A percentile compares a stretch with the other conserved stretches of the same genome.
phyloP scores from a whole-genome alignment of 768 basidiomycete species.

The Tricholoma hemisulphureum region DNA sequence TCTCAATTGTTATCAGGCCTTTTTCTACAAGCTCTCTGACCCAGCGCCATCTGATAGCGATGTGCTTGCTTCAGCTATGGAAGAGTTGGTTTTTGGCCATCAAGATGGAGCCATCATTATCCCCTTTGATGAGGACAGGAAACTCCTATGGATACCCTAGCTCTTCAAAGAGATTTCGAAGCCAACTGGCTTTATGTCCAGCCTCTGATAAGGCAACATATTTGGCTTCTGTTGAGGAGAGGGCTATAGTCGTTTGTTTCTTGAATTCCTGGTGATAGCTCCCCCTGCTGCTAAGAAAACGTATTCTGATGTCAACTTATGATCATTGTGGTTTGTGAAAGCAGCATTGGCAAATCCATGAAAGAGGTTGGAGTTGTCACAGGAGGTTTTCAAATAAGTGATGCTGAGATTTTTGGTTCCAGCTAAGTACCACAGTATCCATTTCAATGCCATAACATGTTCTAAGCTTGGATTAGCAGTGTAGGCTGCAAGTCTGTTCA shows the following conservation, averaged over 20 bases:
- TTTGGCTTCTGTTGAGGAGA: no score
- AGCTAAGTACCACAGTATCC: neutral
- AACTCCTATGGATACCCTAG: neutral
- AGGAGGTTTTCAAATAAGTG: neutral
- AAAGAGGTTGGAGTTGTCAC: neutral
- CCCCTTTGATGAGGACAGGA: neutral
- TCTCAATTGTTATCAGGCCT: no score
- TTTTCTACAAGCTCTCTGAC: no score
- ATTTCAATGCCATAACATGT: neutral
- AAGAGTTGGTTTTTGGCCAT: neutral
- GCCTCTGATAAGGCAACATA: no score
- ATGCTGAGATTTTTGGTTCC: slow-evolving; percentile 2
- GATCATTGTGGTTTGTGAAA: slow-evolving; percentile 1
- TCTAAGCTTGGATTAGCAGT: neutral
- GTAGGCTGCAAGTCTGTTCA: slow-evolving; percentile 1
- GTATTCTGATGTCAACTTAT: slow-evolving; percentile 20
- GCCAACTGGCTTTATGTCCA: neutral
- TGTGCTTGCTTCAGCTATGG: neutral
- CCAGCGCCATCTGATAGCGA: no score
- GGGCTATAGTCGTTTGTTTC: neutral
- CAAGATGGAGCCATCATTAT: neutral
- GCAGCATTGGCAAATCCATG: no score
- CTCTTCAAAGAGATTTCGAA: neutral
- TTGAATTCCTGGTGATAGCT: slow-evolving; percentile 38
- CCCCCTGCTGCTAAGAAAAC: slow-evolving; percentile 33